Evolutionary conservation across 73 alveolate species (phyloP).

Genomic region (Paraurostyla sp.): DNA sequence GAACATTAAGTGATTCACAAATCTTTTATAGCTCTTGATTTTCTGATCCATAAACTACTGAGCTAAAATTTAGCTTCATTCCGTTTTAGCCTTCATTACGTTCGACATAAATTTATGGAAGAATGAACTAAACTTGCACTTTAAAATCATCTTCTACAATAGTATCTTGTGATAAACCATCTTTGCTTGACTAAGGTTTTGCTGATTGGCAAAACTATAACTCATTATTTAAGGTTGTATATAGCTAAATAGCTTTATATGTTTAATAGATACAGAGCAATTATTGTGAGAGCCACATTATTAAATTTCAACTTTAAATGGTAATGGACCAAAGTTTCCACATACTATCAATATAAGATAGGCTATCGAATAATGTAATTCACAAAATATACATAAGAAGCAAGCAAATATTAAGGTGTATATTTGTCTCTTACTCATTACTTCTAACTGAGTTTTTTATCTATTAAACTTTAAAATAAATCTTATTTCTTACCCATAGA

Average conservation of each 20-base stretch:
- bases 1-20: not conserved
- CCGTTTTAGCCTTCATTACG: not conserved
- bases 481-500: not conserved
- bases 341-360: not conserved
- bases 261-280: not conserved
- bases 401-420: not conserved
- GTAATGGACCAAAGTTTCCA: constrained; percentile 41
- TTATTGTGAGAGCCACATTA: not conserved
- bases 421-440: not conserved
- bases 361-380: not conserved
- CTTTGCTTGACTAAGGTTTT: not conserved
- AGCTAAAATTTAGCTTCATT: not conserved
- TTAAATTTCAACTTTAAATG: constrained; percentile 14
- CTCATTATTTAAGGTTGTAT: not conserved
- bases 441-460: constrained; percentile 10
- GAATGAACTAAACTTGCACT: not conserved
- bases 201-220: constrained; percentile 15
- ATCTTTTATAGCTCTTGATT: not conserved
- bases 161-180: too few relatives aligned
- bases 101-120: not conserved
- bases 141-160: constrained; percentile 43
- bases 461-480: not conserved
- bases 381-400: not conserved
- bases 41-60: not conserved
- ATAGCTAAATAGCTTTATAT: not conserved